Base-by-base conservation (phyloP, 768 basidiomycete species). In the Collybiopsis luxurians region DNA sequence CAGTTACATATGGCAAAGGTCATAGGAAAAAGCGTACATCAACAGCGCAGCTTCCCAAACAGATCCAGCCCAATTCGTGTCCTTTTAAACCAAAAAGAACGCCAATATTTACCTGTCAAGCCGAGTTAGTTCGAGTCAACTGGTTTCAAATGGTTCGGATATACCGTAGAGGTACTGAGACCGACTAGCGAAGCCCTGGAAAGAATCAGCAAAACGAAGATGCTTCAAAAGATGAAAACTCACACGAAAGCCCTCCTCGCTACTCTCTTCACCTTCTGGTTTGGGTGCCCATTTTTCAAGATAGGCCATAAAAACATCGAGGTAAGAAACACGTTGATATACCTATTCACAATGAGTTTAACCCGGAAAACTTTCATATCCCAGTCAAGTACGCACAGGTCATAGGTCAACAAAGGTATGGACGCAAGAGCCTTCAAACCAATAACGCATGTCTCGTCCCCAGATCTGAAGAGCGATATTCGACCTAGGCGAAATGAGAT, bases 221-320 rank as follows among this genome's bases (percentile, higher is more conserved):
- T 9, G 9, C n/a, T 15, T 19, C n/a, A 13, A n/a, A 13, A 19
- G 4, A 9, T 17, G 0, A 45, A 21, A 24, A 40, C 70, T 24
- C 36, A 71, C 69, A 67, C 50, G 21, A 72, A 57, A 1, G 74
- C 73, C 15, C 73, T 64, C 4, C 55, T 31, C 1, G 73, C 71
- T 30, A 73, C 62, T 19, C 60, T 52, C 12, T 65, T 63, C 4
- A 73, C 57, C 1, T 62, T 60, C 2, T 58, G 39, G 26, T 62
- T 68, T 38, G 57, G 59, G 42, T 68, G 61, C 24, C 62, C 57
- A 7, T 61, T 57, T 23, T 62, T 59, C 15, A 58, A 56, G 2
- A 75, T 64, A 0, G 74, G 73, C 64, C 64, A 73, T 28, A 75
- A 60, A 63, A 75, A 75, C 26, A 74, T 61, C 26, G 52, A 40